phyloP scores from a whole-genome alignment of 129 eudicot species.

The Tagetes erecta region DNA sequence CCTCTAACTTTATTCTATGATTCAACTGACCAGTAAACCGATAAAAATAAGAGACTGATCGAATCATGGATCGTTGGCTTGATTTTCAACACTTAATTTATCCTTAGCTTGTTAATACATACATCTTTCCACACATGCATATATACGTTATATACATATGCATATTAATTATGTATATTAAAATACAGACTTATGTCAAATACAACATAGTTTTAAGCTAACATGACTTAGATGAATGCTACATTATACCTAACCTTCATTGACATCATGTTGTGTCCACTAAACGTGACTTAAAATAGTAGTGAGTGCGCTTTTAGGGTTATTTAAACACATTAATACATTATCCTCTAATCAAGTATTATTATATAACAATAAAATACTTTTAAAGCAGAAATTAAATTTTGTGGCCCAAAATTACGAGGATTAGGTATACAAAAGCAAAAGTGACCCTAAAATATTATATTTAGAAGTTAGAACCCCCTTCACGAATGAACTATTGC shows the following conservation, averaged over 20 bases:
- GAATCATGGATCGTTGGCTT: too few species aligned
- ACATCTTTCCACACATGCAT: too few species aligned
- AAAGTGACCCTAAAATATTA: conserved; percentile 19
- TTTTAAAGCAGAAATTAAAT: conserved; percentile 4
- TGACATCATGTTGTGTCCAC: conserved; percentile 36
- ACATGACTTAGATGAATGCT: conserved; percentile 4
- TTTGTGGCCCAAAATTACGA: conserved; percentile 33
- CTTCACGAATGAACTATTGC: not conserved
- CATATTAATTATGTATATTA: not conserved
- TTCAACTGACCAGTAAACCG: too few species aligned
- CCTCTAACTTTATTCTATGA: too few species aligned
- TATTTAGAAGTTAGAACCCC: not conserved
- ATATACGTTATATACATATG: not conserved
- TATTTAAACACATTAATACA: conserved; percentile 21
- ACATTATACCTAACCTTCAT: conserved; percentile 23
- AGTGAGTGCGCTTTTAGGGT: conserved; percentile 29
- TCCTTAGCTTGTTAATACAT: too few species aligned
- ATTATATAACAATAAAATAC: not conserved
- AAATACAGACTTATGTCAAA: not conserved
- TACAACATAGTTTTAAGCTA: not conserved
- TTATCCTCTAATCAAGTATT: conserved; percentile 25
- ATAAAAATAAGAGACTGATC: too few species aligned
- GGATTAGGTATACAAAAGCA: conserved; percentile 33
- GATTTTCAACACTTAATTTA: too few species aligned
- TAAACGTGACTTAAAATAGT: conserved; percentile 32